Base-by-base conservation (phyloP, 225 moss, liverwort and hornwort species). In the Sphagnum contortum region DNA sequence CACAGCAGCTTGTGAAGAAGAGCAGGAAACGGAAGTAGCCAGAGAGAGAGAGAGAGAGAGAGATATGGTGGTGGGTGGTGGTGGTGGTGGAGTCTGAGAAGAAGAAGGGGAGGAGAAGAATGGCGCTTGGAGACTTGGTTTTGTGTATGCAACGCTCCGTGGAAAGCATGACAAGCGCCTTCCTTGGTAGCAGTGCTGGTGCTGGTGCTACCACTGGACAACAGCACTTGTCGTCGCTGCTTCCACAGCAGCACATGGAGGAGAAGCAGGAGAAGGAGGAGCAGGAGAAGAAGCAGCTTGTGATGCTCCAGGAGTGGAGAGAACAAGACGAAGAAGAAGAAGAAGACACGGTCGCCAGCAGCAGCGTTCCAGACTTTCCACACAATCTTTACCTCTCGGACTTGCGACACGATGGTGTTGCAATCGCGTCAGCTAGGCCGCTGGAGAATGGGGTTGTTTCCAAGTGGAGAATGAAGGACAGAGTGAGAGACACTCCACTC, bases 401-500 rank as follows among this genome's bases (percentile, higher is more conserved):
- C 5, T 58, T 58, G 58, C 58, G 58, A 44, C 58, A 58, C 44
- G 58, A 58, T 58, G 58, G 29, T 14, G 58, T 12, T 12, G 58
- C 29, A 58, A 58, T 3, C 12, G 0, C 58, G 8, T 5, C 44
- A 58, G 58, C 58, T 58, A 12, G 58, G 13, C 29, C 4, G 8
- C 3, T 44, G 44, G 58, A 13, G 12, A 58, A 13, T 13, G 58
- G 58, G 44, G 12, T 44, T 14, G 58, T 44, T 58, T 44, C 58
- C 14, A 58, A 58, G 12, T 58, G 58, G 58, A 58, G 58, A 58
- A 58, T 58, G 4, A 58, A 58, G 58, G 58, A 58, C 12, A 13
- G 58, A 58, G 58, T 58, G 44, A 58, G 58, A 13, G 7, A 13
- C 58, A 5, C 6, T 53, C 29, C 14, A 58, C 58, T 4, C 10